These are phyloP conservation scores for Tuber indicum DNA, from an alignment of 495 filamentous ascomycete species.

Conservation along the genomic window DNA sequence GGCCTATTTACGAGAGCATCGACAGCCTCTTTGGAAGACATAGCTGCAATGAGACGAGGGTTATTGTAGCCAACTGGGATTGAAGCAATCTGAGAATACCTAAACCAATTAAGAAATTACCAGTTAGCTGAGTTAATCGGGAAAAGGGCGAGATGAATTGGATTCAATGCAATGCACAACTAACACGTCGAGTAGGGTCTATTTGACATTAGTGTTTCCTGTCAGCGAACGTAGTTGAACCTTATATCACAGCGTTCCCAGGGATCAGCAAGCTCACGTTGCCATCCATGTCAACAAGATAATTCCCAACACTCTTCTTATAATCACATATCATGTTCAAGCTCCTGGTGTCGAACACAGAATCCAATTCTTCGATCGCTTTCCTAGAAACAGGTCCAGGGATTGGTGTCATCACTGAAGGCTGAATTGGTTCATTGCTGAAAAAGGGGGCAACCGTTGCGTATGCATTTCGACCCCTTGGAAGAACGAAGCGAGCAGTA, in stretches of 20 bases:
- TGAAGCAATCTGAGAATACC: constrained; percentile 92
- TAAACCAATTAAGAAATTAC: constrained; percentile 42
- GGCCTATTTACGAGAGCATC: constrained; percentile 85
- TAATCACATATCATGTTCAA: constrained; percentile 91
- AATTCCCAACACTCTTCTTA: constrained; percentile 62
- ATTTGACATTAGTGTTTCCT: constrained; percentile 44
- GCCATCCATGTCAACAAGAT: constrained; percentile 84
- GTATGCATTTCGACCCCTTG: constrained; percentile 22
- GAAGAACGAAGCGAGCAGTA: constrained; percentile 8
- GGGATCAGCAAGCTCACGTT: constrained; percentile 48
- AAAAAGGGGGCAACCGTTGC: constrained; percentile 50
- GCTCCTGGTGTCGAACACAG: constrained; percentile 88
- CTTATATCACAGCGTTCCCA: constrained; percentile 11
- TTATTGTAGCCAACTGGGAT: constrained; percentile 98
- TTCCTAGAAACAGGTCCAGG: constrained; percentile 73
- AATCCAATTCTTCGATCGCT: constrained; percentile 64
- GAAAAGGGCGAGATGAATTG: constrained; percentile 5
- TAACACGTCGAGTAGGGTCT: constrained; percentile 64
- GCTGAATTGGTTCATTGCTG: constrained; percentile 67
- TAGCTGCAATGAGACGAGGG: constrained; percentile 64
- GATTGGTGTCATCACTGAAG: constrained; percentile 64
- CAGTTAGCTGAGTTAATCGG: constrained; percentile 1
- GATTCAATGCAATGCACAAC: constrained; percentile 40
- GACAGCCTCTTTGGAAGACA: constrained; percentile 70
- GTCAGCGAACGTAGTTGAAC: constrained; percentile 43